Conservation (phyloP, 768 basidiomycete species). For the Tylopilus rubrobrunneus region DNA sequence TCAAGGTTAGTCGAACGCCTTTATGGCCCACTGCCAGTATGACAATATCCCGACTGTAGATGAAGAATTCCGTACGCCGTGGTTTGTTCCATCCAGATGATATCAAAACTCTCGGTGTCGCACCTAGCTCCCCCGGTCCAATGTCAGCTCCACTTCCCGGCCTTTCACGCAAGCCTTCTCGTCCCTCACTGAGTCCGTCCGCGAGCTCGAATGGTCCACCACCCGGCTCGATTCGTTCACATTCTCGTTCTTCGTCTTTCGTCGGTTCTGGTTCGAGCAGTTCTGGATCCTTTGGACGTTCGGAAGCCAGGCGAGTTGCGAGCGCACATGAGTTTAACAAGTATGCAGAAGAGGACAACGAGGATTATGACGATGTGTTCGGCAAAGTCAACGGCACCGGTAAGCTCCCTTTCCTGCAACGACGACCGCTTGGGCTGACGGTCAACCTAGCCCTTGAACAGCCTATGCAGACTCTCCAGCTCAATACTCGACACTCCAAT, state of each 20-base stretch:
- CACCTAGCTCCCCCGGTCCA: slow-evolving; percentile 50
- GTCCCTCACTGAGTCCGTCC: slow-evolving; percentile 48
- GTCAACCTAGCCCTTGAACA: slow-evolving; percentile 48
- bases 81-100: slow-evolving; percentile 89
- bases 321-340: slow-evolving; percentile 71
- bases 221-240: slow-evolving; percentile 35
- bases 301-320: slow-evolving; percentile 53
- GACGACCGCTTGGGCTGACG: slow-evolving; percentile 1
- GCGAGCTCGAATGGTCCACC: slow-evolving; percentile 27
- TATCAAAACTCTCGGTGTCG: slow-evolving; percentile 70
- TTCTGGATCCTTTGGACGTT: slow-evolving; percentile 58
- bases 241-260: slow-evolving; percentile 59
- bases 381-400: slow-evolving; percentile 68
- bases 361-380: slow-evolving; percentile 96
- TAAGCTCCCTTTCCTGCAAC: slow-evolving; percentile 35
- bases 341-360: slow-evolving; percentile 83
- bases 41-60: slow-evolving; percentile 31
- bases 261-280: slow-evolving; percentile 38
- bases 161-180: slow-evolving; percentile 49
- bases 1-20: slow-evolving; percentile 52
- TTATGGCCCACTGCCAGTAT: background rate
- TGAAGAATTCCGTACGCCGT: slow-evolving; percentile 67
- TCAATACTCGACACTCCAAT: slow-evolving; percentile 83
- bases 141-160: slow-evolving; percentile 64
- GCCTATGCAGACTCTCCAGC: slow-evolving; percentile 69